Evolutionary conservation across 768 basidiomycete genomes (phyloP).

Genomic region (Lentinula sp.): DNA sequence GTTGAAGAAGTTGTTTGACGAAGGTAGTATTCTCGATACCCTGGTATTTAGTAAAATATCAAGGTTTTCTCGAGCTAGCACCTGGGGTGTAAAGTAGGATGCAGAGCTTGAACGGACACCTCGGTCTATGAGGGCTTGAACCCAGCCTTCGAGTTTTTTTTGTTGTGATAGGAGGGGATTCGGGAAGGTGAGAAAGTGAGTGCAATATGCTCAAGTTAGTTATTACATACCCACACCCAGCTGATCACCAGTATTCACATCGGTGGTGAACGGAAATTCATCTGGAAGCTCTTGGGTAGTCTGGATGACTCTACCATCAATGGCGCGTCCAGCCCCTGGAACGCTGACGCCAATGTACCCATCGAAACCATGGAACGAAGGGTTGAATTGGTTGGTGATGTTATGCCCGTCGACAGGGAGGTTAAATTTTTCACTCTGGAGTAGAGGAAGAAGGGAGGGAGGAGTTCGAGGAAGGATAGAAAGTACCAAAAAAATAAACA

Average conservation of each 20-base stretch:
- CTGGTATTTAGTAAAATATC: slow-evolving; percentile 24
- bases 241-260: slow-evolving; percentile 23
- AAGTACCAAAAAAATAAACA: too few species aligned
- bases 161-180: neutral
- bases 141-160: slow-evolving; percentile 11
- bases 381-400: slow-evolving; percentile 15
- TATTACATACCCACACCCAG: slow-evolving; percentile 22
- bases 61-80: slow-evolving; percentile 19
- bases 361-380: slow-evolving; percentile 19
- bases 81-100: slow-evolving; percentile 19
- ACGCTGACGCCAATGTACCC: slow-evolving; percentile 24
- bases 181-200: too few species aligned
- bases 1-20: slow-evolving; percentile 12
- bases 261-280: slow-evolving; percentile 19
- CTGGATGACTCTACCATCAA: slow-evolving; percentile 22
- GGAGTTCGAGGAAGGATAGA: neutral
- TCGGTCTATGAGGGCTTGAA: slow-evolving; percentile 18
- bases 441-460: too few species aligned
- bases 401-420: slow-evolving; percentile 17
- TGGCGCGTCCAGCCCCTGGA: slow-evolving; percentile 17
- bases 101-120: slow-evolving; percentile 25
- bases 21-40: slow-evolving; percentile 20
- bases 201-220: too few species aligned
- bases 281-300: slow-evolving; percentile 18
- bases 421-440: slow-evolving; percentile 16